Base-by-base conservation (phyloP, 2,329 filamentous ascomycete genomes). In the Claviceps paspali region DNA sequence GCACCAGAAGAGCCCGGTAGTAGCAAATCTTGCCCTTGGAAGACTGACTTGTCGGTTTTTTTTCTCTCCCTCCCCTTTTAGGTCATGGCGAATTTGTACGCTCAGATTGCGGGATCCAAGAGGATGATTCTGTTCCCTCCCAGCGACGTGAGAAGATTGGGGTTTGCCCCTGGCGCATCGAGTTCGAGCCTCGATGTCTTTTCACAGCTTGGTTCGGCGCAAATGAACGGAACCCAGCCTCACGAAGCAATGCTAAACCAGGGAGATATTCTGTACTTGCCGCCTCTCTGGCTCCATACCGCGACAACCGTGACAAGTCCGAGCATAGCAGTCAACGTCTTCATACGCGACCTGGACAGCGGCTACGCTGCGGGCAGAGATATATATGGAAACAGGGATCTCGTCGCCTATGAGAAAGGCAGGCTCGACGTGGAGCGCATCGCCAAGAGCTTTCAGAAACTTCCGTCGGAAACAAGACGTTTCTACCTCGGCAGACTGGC, bases 11-110 rank as follows among this genome's bases (percentile, higher is more conserved):
- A 11, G n/a, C n/a, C n/a, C n/a, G n/a, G n/a, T n/a, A n/a, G n/a
- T n/a, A n/a, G n/a, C n/a, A n/a, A n/a, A n/a, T n/a, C n/a, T n/a
- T n/a, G n/a, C n/a, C n/a, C n/a, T n/a, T n/a, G n/a, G n/a, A n/a
- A n/a, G n/a, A n/a, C n/a, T n/a, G 12, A 34, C 29, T 23, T 36
- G 14, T 22, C 17, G 11, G 15, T 26, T 34, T 18, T 24, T n/a
- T n/a, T n/a, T n/a, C n/a, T n/a, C n/a, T n/a, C n/a, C n/a, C n/a
- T n/a, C n/a, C n/a, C n/a, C n/a, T n/a, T n/a, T 14, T 40, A 82
- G 71, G 83, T 91, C 12, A 86, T 92, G 70, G 82, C 84, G 35
- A 94, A 93, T 49, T 66, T 93, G 3, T 79, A 91, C 42, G 85
- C 79, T 49, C 86, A 94, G 52, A 68, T 93, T 36, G 60, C 63